phyloP scores from a whole-genome alignment of 495 filamentous ascomycete genomes.

The Filosporella fistucella region DNA sequence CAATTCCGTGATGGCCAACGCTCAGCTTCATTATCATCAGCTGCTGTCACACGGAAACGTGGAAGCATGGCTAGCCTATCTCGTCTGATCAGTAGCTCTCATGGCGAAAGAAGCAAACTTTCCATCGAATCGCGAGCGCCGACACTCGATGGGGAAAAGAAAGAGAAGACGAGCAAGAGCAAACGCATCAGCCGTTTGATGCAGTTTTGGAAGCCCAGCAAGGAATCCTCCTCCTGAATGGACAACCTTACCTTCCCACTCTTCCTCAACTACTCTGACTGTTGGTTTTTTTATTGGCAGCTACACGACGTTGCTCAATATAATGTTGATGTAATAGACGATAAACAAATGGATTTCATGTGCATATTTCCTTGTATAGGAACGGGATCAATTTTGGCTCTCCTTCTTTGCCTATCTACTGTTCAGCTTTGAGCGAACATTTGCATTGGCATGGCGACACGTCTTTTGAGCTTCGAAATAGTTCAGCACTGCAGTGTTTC shows the following conservation, averaged over 20 bases:
- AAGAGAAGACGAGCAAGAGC: conserved; percentile 61
- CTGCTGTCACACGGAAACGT: conserved; percentile 66
- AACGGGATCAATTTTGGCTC: conserved; percentile 3
- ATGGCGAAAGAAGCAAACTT: conserved; percentile 76
- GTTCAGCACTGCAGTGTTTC: conserved; percentile 6
- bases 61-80: conserved; percentile 83
- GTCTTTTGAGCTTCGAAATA: conserved; percentile 6
- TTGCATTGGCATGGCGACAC: conserved; percentile 11
- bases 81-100: conserved; percentile 71
- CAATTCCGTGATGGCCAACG: conserved; percentile 51
- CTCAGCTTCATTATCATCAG: conserved; percentile 64
- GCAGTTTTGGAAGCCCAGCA: conserved; percentile 59
- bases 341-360: conserved; percentile 21
- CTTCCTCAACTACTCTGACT: not conserved
- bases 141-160: conserved; percentile 50
- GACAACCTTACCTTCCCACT: not conserved
- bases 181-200: conserved; percentile 75
- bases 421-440: conserved; percentile 19
- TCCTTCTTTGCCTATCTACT: conserved; percentile 10
- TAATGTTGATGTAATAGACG: conserved; percentile 21
- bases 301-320: conserved; percentile 11
- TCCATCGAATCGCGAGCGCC: conserved; percentile 64
- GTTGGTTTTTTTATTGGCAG: not conserved
- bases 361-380: conserved; percentile 19
- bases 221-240: conserved; percentile 8